Base-by-base conservation (phyloP, 257 asterid species). In the Euphrasia confusa region DNA sequence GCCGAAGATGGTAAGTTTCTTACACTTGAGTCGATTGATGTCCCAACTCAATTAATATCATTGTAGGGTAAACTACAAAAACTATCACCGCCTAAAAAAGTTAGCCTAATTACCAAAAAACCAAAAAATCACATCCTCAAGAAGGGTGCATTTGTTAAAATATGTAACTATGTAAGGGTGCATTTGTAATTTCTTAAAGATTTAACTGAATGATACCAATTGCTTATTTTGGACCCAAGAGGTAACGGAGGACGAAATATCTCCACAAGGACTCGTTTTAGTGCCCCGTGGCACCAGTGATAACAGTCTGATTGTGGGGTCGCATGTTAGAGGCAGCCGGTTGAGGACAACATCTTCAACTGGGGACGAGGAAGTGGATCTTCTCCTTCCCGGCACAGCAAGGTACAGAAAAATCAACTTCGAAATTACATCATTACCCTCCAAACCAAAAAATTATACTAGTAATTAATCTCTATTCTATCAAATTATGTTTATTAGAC, bases 311-410 rank as follows among this genome's bases (percentile, higher is more conserved):
- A 71, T 83, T 10, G 82, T 71, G 74, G 95, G 95, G 57, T 40
- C 90, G 27, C 95, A 85, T 63, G 74, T 83, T 66, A 79, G 95
- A 76, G 95, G 95, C 54, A 75, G 86, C 71, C 78, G 88, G 57
- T 65, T 85, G 56, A 68, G 88, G 64, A 81, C 94, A 7, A 80
- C 88, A 21, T 82, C 88, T 54, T 86, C 83, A 50, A 75, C 88
- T 56, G 95, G 95, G 15, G 76, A 77, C 6, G 78, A 80, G 70
- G 88, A 83, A 75, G 95, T 85, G 21, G 95, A 83, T 77, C 88
- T 83, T 65, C 88, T 85, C 64, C 95, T 85, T 47, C 95, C 95
- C 8, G 95, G 95, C 11, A 79, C 90, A 54, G 88, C 95, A 67
- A 83, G 90, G 95, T 85, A 80, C 24, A 7, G 4, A 35, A 35